Evolutionary conservation across 257 asterid genomes (phyloP), one percentile per base, ranked within the genome.

Genomic region (Ehretia macrophylla): DNA sequence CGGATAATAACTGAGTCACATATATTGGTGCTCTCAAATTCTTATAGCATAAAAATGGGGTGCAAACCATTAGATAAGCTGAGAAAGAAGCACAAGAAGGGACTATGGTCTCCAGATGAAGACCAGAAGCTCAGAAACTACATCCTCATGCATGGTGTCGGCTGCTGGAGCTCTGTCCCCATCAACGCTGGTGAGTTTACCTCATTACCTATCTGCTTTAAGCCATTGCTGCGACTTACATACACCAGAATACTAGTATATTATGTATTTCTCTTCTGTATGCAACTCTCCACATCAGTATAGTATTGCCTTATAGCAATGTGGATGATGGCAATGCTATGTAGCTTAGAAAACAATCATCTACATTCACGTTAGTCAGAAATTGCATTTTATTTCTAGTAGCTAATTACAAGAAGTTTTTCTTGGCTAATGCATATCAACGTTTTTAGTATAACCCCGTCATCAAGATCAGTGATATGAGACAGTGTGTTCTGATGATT

Each of bases 71-170:
- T 37, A 1, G 88, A 78, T 27, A 81, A 66, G 64, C 49, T 63
- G 55, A 85, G 72, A 69, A 75, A 56, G 66, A 90, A 79, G 79
- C 81, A 75, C 75, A 87, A 71, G 93, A 87, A 81, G 71, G 97
- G 96, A 0, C 56, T 90, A 4, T 90, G 96, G 97, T 85, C 95
- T 1, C 95, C 97, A 0, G 96, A 90, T 40, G 96, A 90, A 75
- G 97, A 90, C 48, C 70, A 74, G 17, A 90, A 80, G 85, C 97
- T 90, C 49, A 87, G 55, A 67, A 74, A 70, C 73, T 76, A 90
- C 60, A 64, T 90, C 44, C 61, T 73, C 45, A 70, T 63, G 5
- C 58, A 87, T 59, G 95, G 96, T 27, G 94, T 79, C 55, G 81
- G 76, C 73, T 81, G 90, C 77, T 90, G 97, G 97, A 90, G 82